phyloP scores from a whole-genome alignment of 106 monocot genomes.

The Apostasia shenzhenica region DNA sequence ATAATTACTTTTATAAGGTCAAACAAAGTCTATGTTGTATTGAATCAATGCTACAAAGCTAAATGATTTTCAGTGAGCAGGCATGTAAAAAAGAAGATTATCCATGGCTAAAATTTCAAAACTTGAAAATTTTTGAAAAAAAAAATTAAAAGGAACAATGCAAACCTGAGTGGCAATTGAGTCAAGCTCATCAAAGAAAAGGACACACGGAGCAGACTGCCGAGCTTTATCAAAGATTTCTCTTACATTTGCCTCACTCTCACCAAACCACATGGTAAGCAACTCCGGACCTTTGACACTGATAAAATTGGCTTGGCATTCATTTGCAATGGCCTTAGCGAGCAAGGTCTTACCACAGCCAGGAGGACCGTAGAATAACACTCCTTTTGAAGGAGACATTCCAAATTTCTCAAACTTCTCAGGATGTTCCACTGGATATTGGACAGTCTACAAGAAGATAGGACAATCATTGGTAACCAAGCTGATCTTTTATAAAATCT shows the following conservation, averaged over 20 bases:
- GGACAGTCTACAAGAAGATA: conserved; percentile 51
- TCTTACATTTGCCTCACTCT: conserved; percentile 90
- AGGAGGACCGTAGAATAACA: conserved; percentile 90
- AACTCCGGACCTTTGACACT: conserved; percentile 91
- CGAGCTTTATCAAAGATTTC: conserved; percentile 96
- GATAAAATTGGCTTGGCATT: conserved; percentile 94
- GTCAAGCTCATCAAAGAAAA: conserved; percentile 91
- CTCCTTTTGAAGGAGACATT: conserved; percentile 92
- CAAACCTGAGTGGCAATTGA: conserved; percentile 92
- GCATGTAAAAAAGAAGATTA: too few species aligned
- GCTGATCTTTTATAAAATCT: not conserved
- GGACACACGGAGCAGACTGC: conserved; percentile 75
- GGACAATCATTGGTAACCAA: not conserved
- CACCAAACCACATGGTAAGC: conserved; percentile 96
- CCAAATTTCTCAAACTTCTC: conserved; percentile 98
- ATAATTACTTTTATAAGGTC: too few species aligned
- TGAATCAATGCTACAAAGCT: too few species aligned
- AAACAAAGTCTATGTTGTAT: too few species aligned
- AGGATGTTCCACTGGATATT: conserved; percentile 94
- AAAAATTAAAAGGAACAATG: not conserved
- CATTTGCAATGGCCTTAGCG: conserved; percentile 94
- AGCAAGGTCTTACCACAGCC: conserved; percentile 88
- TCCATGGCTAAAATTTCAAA: too few species aligned
- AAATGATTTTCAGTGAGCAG: too few species aligned
- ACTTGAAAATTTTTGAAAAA: not conserved